Evolutionary conservation across 352 stramenopile species (phyloP), one percentile per base, ranked within the genome.

Genomic region (Phytophthora sansomeana): DNA sequence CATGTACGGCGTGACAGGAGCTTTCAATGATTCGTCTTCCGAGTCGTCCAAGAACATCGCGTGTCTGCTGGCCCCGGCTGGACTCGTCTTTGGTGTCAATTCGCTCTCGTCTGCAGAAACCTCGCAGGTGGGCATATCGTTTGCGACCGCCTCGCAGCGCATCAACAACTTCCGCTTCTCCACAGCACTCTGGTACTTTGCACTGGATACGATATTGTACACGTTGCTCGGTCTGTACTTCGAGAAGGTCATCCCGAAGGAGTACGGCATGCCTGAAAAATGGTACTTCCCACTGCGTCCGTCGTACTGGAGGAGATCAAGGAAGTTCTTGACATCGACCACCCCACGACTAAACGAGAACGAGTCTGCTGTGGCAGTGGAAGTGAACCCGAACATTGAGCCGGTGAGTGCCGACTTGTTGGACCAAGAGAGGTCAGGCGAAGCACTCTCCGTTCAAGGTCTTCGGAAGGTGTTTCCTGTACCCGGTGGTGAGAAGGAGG

Each of bases 241-340:
- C 13, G 91, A 97, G 51, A 78, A 90, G 41, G 85, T 97, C 1
- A 63, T 97, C 4, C 87, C 91, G 0, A 89, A 82, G 30, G 72
- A 96, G 50, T 97, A 92, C 85, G 52, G 58, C 14, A 61, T 43
- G 32, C 5, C 63, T 60, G 53, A 91, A 70, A 64, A 66, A 17
- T 97, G 88, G 83, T 97, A 97, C 61, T 98, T 98, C 67, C 81
- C 86, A 0, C 41, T 96, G 0, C 75, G 78, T 35, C 76, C 74
- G 6, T 83, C 61, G 13, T 98, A 92, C 72, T 98, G 91, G 93
- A 63, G 21, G 21, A 70, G 63, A 3, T 77, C 38, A 75, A 94
- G 39, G 54, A 84, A 35, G 81, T 81, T 29, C 75, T 92, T 38
- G 52, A 91, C 51, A 30, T 93, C 35, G 59, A 85, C 69, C 0